Percentiles rank a stretch among this genome's conserved stretches.
Evolutionary conservation across 176 grass and related monocot genomes (phyloP).

Genomic region (Raddia guianensis): DNA sequence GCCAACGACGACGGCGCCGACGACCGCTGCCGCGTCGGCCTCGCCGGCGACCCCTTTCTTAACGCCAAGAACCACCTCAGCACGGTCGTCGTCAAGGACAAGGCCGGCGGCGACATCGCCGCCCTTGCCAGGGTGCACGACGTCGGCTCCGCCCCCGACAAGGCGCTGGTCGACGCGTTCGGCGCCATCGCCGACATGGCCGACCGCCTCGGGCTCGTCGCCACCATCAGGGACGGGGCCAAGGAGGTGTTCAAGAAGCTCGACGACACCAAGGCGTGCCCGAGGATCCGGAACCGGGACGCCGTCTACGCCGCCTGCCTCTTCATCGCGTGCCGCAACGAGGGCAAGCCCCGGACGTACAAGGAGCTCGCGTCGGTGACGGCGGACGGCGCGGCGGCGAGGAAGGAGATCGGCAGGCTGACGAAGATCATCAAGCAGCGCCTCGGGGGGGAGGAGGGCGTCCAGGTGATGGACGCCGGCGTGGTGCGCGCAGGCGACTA

Average conservation of each 20-base stretch:
- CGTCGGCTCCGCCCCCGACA: neutral
- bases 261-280: slow-evolving; percentile 35
- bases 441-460: slow-evolving; percentile 42
- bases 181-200: slow-evolving; percentile 50
- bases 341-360: slow-evolving; percentile 55
- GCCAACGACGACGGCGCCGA: slow-evolving; percentile 44
- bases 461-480: slow-evolving; percentile 38
- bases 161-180: slow-evolving; percentile 33
- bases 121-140: neutral
- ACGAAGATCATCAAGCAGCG: slow-evolving; percentile 40
- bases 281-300: slow-evolving; percentile 25
- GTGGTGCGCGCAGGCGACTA: slow-evolving; percentile 46
- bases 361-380: slow-evolving; percentile 56
- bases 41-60: slow-evolving; percentile 50
- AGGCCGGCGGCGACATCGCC: neutral
- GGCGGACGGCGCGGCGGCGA: neutral
- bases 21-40: slow-evolving; percentile 62
- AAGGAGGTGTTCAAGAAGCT: slow-evolving; percentile 53
- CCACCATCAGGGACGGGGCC: slow-evolving; percentile 44
- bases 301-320: slow-evolving; percentile 57
- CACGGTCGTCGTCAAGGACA: slow-evolving; percentile 43
- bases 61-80: slow-evolving; percentile 1
- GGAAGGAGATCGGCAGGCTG: slow-evolving; percentile 55
- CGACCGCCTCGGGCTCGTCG: slow-evolving; percentile 48
- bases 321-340: slow-evolving; percentile 58